phyloP scores from a whole-genome alignment of 768 basidiomycete species.

The Mycena maculata region DNA sequence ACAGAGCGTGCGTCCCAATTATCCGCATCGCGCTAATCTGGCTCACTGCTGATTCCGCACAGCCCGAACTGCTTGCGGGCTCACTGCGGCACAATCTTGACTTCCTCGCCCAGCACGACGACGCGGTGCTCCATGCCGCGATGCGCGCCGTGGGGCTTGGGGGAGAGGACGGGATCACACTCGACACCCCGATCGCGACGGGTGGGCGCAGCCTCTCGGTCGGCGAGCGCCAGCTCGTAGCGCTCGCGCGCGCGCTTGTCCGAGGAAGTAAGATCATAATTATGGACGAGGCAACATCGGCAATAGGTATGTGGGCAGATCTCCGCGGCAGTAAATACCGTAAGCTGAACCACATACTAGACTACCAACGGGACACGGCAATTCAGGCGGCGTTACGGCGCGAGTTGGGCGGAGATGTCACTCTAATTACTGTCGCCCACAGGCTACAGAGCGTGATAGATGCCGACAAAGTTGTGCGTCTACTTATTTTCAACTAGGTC shows the following conservation, averaged over 20 bases:
- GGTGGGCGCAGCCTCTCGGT: slow-evolving; percentile 57
- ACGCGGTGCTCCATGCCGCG: slow-evolving; percentile 50
- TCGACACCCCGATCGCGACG: slow-evolving; percentile 57
- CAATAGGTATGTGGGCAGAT: slow-evolving; percentile 12
- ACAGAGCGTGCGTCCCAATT: slow-evolving; percentile 50
- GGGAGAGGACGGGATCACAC: slow-evolving; percentile 38
- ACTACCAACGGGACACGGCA: slow-evolving; percentile 49
- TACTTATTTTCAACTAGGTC: not conserved
- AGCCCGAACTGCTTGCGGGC: slow-evolving; percentile 54
- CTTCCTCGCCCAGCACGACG: slow-evolving; percentile 57
- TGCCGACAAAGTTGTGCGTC: slow-evolving; percentile 42
- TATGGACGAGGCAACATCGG: slow-evolving; percentile 57
- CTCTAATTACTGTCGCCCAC: slow-evolving; percentile 38
- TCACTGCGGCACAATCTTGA: slow-evolving; percentile 59
- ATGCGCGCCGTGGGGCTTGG: slow-evolving; percentile 48
- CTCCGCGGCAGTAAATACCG: not conserved
- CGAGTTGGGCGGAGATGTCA: slow-evolving; percentile 47
- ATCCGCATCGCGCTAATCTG: not conserved
- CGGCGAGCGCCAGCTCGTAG: slow-evolving; percentile 49
- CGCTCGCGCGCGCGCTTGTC: slow-evolving; percentile 63
- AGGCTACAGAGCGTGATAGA: slow-evolving; percentile 47
- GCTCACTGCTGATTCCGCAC: not conserved
- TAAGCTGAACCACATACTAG: slow-evolving; percentile 5
- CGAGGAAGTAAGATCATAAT: slow-evolving; percentile 65
- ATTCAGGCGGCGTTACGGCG: slow-evolving; percentile 56